Evolutionary conservation across 2,329 filamentous ascomycete species (phyloP).

Genomic region (Diaporthe citri): DNA sequence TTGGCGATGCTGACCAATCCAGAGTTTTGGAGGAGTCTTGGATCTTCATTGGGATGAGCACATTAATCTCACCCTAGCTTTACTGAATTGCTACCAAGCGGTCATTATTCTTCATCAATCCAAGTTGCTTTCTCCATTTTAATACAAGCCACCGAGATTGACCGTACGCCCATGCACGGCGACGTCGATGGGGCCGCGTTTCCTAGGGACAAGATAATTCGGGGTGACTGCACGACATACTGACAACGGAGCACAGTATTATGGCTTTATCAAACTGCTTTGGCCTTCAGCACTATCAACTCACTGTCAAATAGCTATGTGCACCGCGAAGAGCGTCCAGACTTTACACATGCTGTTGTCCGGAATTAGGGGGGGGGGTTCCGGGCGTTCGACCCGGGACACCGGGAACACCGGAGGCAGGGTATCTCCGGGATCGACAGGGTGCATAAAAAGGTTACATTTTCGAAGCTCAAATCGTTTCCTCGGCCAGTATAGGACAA

Average conservation of each 20-base stretch:
- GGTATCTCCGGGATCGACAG: conserved; percentile 6
- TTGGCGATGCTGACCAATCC: background rate
- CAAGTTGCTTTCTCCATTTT: no score
- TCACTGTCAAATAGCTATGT: background rate
- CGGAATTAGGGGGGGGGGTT: background rate
- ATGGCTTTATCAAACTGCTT: background rate
- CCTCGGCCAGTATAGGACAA: conserved; percentile 14
- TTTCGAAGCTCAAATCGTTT: background rate
- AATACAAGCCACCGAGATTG: background rate
- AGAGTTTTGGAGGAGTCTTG: background rate
- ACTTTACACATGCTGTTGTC: background rate
- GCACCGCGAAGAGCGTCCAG: background rate
- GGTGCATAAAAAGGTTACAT: conserved; percentile 9
- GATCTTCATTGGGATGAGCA: background rate
- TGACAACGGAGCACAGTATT: background rate
- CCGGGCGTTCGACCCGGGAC: background rate
- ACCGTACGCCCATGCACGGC: background rate
- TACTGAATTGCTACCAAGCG: background rate
- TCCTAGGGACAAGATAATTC: background rate
- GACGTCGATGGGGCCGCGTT: background rate
- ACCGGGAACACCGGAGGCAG: conserved; percentile 3
- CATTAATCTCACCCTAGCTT: no score
- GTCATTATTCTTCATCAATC: background rate
- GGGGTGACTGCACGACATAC: background rate
- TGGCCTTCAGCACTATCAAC: background rate